phyloP scores from a whole-genome alignment of 2,329 filamentous ascomycete species.

The Colletotrichum euphorbiae region DNA sequence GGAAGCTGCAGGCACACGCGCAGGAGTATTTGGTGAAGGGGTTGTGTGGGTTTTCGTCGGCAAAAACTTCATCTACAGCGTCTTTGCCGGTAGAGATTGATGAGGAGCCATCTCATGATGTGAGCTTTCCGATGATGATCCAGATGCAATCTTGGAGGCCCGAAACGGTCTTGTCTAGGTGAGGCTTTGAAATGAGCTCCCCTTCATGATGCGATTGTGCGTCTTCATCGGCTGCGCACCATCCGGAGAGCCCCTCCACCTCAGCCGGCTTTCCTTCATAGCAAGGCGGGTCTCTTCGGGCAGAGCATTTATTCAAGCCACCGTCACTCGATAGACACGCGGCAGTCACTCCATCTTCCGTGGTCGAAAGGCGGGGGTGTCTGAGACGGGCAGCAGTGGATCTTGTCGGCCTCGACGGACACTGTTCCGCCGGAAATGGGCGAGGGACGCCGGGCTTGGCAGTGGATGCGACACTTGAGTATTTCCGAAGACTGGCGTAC shows the following conservation, averaged over 20 bases:
- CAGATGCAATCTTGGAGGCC: background rate
- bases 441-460: background rate
- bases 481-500: too few species aligned
- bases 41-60: too few species aligned
- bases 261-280: background rate
- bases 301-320: background rate
- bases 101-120: too few species aligned
- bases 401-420: background rate
- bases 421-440: background rate
- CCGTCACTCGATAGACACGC: slow-evolving; percentile 8
- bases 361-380: background rate
- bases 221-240: slow-evolving; percentile 1
- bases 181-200: background rate
- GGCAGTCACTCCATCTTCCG: slow-evolving; percentile 2
- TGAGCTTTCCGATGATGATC: too few species aligned
- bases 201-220: background rate
- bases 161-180: background rate
- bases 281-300: background rate
- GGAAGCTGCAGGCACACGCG: background rate
- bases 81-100: too few species aligned
- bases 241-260: background rate
- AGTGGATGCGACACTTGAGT: background rate
- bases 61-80: background rate
- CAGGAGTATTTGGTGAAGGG: too few species aligned
- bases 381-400: background rate